Percentiles rank a stretch among this genome's conserved stretches.
These are phyloP conservation scores for Neurospora sp. DNA, from an alignment of 2,329 filamentous ascomycete genomes.

Conservation along the genomic window DNA sequence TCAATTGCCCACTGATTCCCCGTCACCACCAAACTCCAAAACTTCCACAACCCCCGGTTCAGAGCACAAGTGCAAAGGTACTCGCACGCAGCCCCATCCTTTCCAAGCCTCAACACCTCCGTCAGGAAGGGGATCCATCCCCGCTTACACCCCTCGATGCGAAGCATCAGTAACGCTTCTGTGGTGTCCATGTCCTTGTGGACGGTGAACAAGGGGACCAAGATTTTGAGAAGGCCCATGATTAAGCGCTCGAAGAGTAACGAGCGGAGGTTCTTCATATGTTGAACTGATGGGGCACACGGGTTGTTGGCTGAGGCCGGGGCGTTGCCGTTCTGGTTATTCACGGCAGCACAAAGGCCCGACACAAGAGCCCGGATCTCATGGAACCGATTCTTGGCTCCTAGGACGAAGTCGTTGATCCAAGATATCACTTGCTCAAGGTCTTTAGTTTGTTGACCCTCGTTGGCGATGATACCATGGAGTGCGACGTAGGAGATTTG, in stretches of 20 bases:
- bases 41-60: not conserved
- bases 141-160: not conserved
- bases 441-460: not conserved
- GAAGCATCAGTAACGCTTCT: not conserved
- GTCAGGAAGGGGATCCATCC: not conserved
- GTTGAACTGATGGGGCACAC: not conserved
- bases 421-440: not conserved
- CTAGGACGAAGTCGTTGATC: not conserved
- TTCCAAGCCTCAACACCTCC: not conserved
- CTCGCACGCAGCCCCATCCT: not conserved
- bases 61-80: not conserved
- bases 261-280: not conserved
- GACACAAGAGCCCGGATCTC: not conserved
- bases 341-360: not conserved
- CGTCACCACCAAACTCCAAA: not conserved
- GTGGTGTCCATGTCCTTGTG: not conserved
- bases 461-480: not conserved
- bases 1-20: not conserved
- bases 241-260: not conserved
- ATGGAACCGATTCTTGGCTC: not conserved
- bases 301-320: not conserved
- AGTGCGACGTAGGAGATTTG: not conserved
- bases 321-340: not conserved
- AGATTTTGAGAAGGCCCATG: not conserved
- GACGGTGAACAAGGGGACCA: not conserved